phyloP scores from a whole-genome alignment of 345 rosid genomes.

The Melaleuca alternifolia region DNA sequence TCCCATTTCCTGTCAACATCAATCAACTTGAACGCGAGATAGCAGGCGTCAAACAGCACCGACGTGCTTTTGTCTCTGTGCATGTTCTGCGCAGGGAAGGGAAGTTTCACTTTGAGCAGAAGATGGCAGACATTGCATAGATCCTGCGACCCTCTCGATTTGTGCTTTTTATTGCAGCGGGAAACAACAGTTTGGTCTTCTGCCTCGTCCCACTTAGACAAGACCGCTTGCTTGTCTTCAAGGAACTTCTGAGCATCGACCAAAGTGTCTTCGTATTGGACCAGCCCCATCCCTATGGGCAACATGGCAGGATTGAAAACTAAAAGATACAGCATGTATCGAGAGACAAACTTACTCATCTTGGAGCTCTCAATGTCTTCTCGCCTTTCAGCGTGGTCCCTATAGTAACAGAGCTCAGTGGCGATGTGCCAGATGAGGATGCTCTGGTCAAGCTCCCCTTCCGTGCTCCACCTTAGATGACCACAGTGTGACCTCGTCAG shows the following conservation, averaged over 20 bases:
- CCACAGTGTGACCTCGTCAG: neutral
- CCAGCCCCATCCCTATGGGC: neutral
- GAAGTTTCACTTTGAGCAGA: slow-evolving; percentile 1
- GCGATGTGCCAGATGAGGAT: neutral
- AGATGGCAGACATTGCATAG: neutral
- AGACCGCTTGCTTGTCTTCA: neutral
- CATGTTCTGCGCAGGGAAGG: neutral
- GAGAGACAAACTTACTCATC: neutral
- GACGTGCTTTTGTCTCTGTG: slow-evolving; percentile 15
- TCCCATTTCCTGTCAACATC: rapidly evolving
- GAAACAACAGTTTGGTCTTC: rapidly evolving
- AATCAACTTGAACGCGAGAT: neutral
- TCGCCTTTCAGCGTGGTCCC: neutral
- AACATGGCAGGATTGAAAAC: neutral
- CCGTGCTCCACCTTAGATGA: neutral
- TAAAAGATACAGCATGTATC: neutral
- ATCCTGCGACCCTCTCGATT: neutral
- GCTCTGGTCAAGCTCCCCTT: neutral
- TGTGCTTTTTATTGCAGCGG: neutral
- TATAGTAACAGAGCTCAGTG: neutral
- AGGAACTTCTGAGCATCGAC: neutral
- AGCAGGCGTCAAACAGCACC: slow-evolving; percentile 12
- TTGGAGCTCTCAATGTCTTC: neutral
- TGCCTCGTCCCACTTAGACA: too few relatives aligned
- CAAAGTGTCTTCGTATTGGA: neutral